Percentiles rank a stretch among this genome's conserved stretches.
phyloP scores from a whole-genome alignment of 78 protist species.

The Dictyostelium intermedium region DNA sequence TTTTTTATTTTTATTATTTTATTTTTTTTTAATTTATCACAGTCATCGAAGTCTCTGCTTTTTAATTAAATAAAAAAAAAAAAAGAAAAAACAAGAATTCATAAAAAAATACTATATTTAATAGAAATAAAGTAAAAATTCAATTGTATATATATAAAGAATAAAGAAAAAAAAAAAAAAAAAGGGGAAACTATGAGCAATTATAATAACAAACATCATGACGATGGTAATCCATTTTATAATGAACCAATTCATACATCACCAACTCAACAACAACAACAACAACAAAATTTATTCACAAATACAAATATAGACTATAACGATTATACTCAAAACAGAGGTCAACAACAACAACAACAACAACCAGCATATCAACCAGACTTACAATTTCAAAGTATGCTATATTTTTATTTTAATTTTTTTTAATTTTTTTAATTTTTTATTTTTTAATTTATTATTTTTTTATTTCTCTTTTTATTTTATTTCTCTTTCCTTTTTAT shows the following conservation, averaged over 20 bases:
- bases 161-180: background rate
- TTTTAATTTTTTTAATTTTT: background rate
- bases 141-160: background rate
- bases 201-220: conserved; percentile 21
- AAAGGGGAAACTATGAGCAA: background rate
- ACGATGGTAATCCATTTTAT: conserved; percentile 76
- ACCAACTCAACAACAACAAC: conserved; percentile 24
- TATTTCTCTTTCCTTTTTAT: background rate
- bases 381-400: conserved; percentile 59
- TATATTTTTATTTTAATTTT: background rate
- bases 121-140: too few species aligned
- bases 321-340: conserved; percentile 1
- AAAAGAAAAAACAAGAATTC: too few species aligned
- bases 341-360: conserved; percentile 6
- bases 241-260: conserved; percentile 3
- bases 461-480: background rate
- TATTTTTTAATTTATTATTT: too few species aligned
- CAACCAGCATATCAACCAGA: conserved; percentile 55
- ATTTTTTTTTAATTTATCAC: too few species aligned
- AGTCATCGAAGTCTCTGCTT: too few species aligned
- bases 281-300: conserved; percentile 68
- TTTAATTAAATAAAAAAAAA: too few species aligned
- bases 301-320: conserved; percentile 69
- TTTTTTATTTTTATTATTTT: too few species aligned
- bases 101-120: too few species aligned